Percentiles rank a stretch among this genome's conserved stretches.
Conservation (phyloP, 768 basidiomycete species). For the Lactifluus subvellereus region DNA sequence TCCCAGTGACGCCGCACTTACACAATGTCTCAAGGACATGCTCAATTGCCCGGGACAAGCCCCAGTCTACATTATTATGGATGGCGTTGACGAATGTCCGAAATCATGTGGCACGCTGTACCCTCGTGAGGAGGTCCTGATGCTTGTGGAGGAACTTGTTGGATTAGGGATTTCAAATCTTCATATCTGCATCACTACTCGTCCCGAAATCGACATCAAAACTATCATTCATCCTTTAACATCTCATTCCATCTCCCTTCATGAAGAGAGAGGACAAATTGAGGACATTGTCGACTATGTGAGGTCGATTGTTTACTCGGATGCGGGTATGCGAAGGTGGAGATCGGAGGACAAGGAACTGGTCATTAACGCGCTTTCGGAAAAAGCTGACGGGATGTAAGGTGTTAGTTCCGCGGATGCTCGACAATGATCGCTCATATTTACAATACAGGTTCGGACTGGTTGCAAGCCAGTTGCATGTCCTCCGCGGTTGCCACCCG, state of each 20-base stretch:
- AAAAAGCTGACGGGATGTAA: background rate
- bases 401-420: background rate
- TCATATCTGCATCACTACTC: background rate
- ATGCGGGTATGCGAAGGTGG: background rate
- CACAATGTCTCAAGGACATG: background rate
- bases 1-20: background rate
- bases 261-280: background rate
- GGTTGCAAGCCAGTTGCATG: background rate
- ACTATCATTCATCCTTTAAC: background rate
- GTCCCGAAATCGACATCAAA: background rate
- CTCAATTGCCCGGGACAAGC: background rate
- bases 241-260: background rate
- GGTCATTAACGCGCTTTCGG: background rate
- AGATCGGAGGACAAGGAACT: background rate
- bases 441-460: background rate
- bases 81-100: constrained; percentile 1
- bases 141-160: background rate
- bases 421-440: background rate
- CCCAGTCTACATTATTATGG: background rate
- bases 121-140: background rate
- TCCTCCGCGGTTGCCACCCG: background rate
- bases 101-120: background rate
- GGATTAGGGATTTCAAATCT: background rate
- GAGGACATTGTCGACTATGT: background rate
- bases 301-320: background rate